Evolutionary conservation across 768 basidiomycete species (phyloP).

Genomic region (Calocera viscosa): DNA sequence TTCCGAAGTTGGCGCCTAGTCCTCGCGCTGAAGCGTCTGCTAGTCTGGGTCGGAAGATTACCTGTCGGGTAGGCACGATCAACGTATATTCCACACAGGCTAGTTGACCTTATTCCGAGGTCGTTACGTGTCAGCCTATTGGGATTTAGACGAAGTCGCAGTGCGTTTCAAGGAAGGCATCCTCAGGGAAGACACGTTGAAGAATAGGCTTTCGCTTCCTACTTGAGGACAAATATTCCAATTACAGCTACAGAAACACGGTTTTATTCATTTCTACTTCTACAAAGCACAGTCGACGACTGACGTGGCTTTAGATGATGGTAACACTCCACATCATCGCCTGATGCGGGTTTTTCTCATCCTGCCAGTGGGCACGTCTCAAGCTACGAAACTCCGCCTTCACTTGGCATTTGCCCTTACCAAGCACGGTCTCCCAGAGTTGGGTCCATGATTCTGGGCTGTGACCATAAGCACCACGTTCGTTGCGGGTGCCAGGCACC

Average conservation of each 20-base stretch:
- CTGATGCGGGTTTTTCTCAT: background rate
- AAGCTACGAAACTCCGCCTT: background rate
- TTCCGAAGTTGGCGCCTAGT: slow-evolving; percentile 10
- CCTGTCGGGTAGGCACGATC: background rate
- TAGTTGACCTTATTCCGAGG: background rate
- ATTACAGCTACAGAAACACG: background rate
- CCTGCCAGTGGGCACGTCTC: background rate
- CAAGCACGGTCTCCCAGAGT: background rate
- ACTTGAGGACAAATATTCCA: background rate
- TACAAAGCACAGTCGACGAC: background rate
- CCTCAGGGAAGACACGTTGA: background rate
- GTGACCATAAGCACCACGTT: background rate
- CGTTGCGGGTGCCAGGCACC: background rate
- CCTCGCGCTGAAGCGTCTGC: slow-evolving; percentile 11
- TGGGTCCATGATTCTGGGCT: background rate
- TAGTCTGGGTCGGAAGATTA: background rate
- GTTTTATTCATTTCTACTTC: background rate
- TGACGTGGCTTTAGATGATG: background rate
- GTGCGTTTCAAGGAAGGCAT: slow-evolving; percentile 1
- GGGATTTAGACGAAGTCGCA: slow-evolving; percentile 9
- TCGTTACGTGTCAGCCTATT: slow-evolving; percentile 9
- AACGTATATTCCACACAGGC: background rate
- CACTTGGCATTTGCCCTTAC: background rate
- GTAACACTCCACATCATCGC: background rate
- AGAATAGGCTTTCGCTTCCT: slow-evolving; percentile 7